Conservation (phyloP, 2,329 filamentous ascomycete genomes). For the Bipolaris victoriae region DNA sequence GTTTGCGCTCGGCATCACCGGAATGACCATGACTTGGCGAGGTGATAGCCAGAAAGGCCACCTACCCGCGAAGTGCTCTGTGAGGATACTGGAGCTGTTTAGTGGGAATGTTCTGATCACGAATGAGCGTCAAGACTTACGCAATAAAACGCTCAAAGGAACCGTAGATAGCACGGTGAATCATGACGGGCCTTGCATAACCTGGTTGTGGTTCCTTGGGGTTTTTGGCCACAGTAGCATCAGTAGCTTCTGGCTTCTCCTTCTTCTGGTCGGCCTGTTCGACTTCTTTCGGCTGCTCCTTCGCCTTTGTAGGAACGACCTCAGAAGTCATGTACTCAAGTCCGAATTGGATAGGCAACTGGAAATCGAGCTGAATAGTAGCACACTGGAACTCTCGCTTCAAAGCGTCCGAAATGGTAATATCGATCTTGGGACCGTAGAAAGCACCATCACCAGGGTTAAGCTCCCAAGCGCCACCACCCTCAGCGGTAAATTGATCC, state of each 20-base stretch:
- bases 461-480: slow-evolving; percentile 78
- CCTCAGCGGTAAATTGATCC: slow-evolving; percentile 68
- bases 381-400: slow-evolving; percentile 86
- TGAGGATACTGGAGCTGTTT: slow-evolving; percentile 62
- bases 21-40: slow-evolving; percentile 80
- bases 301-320: slow-evolving; percentile 51
- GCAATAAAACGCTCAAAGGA: slow-evolving; percentile 73
- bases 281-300: slow-evolving; percentile 38
- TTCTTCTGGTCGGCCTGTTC: slow-evolving; percentile 30
- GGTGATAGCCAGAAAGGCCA: slow-evolving; percentile 90
- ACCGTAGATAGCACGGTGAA: slow-evolving; percentile 80
- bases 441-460: slow-evolving; percentile 97
- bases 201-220: slow-evolving; percentile 49
- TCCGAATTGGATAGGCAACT: slow-evolving; percentile 83
- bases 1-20: slow-evolving; percentile 73
- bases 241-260: slow-evolving; percentile 24
- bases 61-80: slow-evolving; percentile 84
- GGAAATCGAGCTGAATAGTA: slow-evolving; percentile 93
- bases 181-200: slow-evolving; percentile 82
- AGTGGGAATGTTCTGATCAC: slow-evolving; percentile 7
- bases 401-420: slow-evolving; percentile 88
- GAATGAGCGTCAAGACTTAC: slow-evolving; percentile 26
- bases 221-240: slow-evolving; percentile 31
- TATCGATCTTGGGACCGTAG: slow-evolving; percentile 98
- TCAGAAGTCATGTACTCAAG: slow-evolving; percentile 84